Base-by-base conservation (phyloP, 2,329 filamentous ascomycete genomes). In the Colletotrichum cordylinicola region DNA sequence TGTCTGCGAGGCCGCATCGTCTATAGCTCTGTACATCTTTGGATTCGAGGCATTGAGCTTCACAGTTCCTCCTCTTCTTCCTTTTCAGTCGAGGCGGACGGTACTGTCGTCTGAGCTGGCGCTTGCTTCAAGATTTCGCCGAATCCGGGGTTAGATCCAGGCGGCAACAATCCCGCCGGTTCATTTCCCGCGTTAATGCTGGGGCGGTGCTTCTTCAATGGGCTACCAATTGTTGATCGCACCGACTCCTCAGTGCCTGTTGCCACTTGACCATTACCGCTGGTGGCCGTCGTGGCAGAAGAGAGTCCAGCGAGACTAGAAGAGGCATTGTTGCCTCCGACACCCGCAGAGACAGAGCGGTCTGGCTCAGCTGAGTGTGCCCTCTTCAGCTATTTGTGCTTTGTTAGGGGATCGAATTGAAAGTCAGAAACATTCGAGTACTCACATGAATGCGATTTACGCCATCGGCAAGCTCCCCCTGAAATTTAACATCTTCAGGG, bases 361-460 rank as follows among this genome's bases (percentile, higher is more conserved):
- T 94, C 87, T 13, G 92, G 93, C 67, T 96, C 94, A 52, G 90
- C 91, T 12, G 94, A 96, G 82, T 95, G 94, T 78, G 94, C 93
- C 78, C 94, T 91, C 88, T 96, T 96, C 77, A 96, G 91, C 94
- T 96, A 80, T 80, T 52, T 64, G 33, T 24, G 6, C 16, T 10
- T 13, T 48, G 31, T 56, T 58, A 78, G 39, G 6, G 35, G n/a
- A 64, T n/a, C 10, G 33, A 27, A 18, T 16, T 15, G 18, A n/a
- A 31, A 13, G 18, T 4, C 6, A 12, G 8, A 15, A 18, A 13
- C 21, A 24, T 37, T 12, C 58, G 8, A 33, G 18, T 58, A 84
- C 91, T 81, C 88, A 95, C 95, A 85, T 93, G 94, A 84, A 97
- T 96, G 79, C 95, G 93, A 80, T 95, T 91, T 67, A 97, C 94